These are phyloP conservation scores for Cavenderia fasciculata DNA, from an alignment of 78 protist genomes.

Conservation along the genomic window DNA sequence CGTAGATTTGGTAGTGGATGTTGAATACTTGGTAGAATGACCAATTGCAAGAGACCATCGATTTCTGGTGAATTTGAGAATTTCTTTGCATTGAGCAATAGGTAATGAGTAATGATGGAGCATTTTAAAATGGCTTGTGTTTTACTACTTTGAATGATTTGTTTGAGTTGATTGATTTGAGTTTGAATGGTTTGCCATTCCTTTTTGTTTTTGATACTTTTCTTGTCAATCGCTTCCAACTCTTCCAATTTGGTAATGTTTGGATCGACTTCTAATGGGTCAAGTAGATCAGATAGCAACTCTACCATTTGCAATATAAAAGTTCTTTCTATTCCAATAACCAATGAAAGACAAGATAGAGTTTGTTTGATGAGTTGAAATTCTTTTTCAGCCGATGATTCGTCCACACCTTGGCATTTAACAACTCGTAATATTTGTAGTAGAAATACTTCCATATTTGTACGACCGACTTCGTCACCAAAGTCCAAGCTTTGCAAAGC, in stretches of 20 bases:
- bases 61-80: slow-evolving; percentile 54
- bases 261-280: slow-evolving; percentile 49
- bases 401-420: no score
- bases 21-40: slow-evolving; percentile 53
- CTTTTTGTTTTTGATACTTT: neutral
- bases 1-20: slow-evolving; percentile 22
- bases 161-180: neutral
- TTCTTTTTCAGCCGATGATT: neutral
- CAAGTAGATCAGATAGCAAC: slow-evolving; percentile 21
- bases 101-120: slow-evolving; percentile 36
- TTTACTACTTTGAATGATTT: neutral
- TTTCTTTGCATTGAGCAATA: slow-evolving; percentile 49
- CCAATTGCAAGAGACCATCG: slow-evolving; percentile 18
- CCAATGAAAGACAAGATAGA: neutral
- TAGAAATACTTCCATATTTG: slow-evolving; percentile 1
- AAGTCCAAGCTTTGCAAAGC: slow-evolving; percentile 5
- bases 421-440: no score
- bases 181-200: slow-evolving; percentile 13
- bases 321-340: slow-evolving; percentile 20
- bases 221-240: neutral
- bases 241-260: neutral
- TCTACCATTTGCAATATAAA: slow-evolving; percentile 32
- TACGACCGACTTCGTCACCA: slow-evolving; percentile 46
- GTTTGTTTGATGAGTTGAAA: neutral
- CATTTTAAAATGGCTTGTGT: slow-evolving; percentile 4